phyloP scores from a whole-genome alignment of 2,329 filamentous ascomycete species.

The Parascedosporium putredinis region DNA sequence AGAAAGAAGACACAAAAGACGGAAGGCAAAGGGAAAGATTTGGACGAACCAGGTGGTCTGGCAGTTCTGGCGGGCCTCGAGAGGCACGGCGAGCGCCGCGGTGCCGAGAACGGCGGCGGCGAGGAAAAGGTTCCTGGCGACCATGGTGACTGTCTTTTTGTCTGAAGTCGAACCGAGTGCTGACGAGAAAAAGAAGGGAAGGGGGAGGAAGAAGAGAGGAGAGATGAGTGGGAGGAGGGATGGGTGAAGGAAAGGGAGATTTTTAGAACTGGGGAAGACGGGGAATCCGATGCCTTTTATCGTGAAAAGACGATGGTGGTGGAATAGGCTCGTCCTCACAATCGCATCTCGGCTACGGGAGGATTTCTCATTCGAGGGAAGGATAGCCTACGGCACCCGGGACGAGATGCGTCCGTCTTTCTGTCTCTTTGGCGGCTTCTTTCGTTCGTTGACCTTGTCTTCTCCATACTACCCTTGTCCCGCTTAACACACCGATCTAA shows the following conservation, averaged over 20 bases:
- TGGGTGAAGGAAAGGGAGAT: too few species aligned
- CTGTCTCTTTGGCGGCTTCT: too few species aligned
- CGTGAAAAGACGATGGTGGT: too few species aligned
- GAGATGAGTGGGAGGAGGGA: too few species aligned
- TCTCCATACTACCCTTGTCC: too few species aligned
- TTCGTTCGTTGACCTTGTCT: too few species aligned
- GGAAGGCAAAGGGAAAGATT: neutral
- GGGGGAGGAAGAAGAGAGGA: too few species aligned
- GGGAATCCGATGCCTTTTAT: neutral
- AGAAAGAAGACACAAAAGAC: too few species aligned
- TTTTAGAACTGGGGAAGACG: neutral
- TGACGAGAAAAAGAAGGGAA: neutral
- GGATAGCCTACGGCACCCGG: neutral
- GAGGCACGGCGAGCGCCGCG: slow-evolving; percentile 1
- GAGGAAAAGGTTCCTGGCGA: slow-evolving; percentile 2
- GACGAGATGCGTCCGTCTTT: neutral
- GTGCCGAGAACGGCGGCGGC: neutral
- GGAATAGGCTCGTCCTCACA: too few species aligned
- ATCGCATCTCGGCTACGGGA: too few species aligned
- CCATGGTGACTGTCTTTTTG: neutral
- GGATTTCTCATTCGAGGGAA: too few species aligned
- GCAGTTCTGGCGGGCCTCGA: slow-evolving; percentile 5
- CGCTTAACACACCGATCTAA: too few species aligned
- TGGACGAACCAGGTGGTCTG: neutral
- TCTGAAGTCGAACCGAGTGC: neutral